Evolutionary conservation across 1,284 basidiomycete species (phyloP).

Genomic region (Neonothopanus nambi): DNA sequence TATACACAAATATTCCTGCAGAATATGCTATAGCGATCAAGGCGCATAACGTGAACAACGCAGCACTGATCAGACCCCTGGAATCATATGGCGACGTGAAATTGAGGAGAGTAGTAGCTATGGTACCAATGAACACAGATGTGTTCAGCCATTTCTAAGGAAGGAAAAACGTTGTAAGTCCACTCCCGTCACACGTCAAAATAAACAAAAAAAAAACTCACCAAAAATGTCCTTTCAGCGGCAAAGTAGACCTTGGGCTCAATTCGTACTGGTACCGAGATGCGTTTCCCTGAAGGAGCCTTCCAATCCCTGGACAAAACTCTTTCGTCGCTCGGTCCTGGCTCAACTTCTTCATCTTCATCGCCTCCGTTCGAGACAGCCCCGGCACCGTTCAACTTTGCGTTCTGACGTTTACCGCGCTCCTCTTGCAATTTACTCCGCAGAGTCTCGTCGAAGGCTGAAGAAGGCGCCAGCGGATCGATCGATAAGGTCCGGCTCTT

Average conservation of each 20-base stretch:
- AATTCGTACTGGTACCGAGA: conserved; percentile 90
- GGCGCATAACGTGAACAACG: conserved; percentile 87
- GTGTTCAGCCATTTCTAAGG: conserved; percentile 91
- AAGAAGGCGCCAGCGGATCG: conserved; percentile 81
- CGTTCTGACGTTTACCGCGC: conserved; percentile 35
- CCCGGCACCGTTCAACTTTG: conserved; percentile 31
- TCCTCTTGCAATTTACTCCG: conserved; percentile 54
- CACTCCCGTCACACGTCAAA: conserved; percentile 9
- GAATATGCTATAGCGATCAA: conserved; percentile 90
- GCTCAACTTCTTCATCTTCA: conserved; percentile 41
- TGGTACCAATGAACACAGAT: conserved; percentile 84
- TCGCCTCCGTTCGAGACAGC: conserved; percentile 36
- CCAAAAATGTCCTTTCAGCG: conserved; percentile 89
- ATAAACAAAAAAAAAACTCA: conserved; percentile 37
- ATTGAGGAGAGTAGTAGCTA: conserved; percentile 90
- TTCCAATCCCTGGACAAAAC: conserved; percentile 73
- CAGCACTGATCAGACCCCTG: conserved; percentile 81
- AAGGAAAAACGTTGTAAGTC: conserved; percentile 13
- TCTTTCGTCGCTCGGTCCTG: conserved; percentile 47
- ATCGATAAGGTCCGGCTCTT: conserved; percentile 61
- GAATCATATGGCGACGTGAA: conserved; percentile 79
- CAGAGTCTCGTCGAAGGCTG: conserved; percentile 79
- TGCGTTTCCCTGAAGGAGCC: conserved; percentile 87
- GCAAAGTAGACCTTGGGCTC: conserved; percentile 99
- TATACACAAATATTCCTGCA: conserved; percentile 85